phyloP scores from a whole-genome alignment of 2,329 filamentous ascomycete genomes.

The Emydomyces testavorans region DNA sequence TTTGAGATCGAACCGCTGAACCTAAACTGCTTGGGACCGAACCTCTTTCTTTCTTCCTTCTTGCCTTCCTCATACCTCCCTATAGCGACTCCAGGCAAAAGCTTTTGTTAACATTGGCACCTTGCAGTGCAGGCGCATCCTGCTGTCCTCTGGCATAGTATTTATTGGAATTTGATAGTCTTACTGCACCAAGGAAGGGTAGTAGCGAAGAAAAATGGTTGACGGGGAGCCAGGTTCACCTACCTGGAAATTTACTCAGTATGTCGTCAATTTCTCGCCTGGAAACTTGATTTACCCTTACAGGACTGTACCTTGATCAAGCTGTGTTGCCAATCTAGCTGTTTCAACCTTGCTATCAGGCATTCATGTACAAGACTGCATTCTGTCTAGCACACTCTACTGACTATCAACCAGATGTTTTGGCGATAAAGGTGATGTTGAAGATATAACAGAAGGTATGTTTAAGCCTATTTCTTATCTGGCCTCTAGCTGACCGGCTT shows the following conservation, averaged over 20 bases:
- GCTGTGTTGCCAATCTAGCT: not conserved
- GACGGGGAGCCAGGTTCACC: constrained; percentile 88
- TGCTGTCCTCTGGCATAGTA: not conserved
- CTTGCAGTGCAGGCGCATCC: not conserved
- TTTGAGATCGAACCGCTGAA: not conserved
- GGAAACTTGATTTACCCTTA: constrained; percentile 5
- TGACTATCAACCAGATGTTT: constrained; percentile 59
- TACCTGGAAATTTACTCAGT: constrained; percentile 99
- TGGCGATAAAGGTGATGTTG: constrained; percentile 97
- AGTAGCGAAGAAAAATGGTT: constrained; percentile 61
- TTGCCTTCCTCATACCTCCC: not conserved
- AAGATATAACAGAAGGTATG: constrained; percentile 92
- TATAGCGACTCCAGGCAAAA: not conserved
- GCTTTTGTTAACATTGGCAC: not conserved
- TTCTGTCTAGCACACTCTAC: constrained; percentile 6
- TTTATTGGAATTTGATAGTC: constrained; percentile 14
- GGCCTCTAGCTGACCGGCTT: not conserved
- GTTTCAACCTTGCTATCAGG: not conserved
- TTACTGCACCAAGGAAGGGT: constrained; percentile 22
- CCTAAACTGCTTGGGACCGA: not conserved
- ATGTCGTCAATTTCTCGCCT: constrained; percentile 39
- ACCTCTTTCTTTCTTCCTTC: not conserved
- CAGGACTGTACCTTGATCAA: not conserved
- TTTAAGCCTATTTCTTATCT: no score
- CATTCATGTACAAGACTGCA: not conserved